These are phyloP conservation scores for Diospyros kaki DNA, from an alignment of 148 eudicot genomes.

Conservation along the genomic window DNA sequence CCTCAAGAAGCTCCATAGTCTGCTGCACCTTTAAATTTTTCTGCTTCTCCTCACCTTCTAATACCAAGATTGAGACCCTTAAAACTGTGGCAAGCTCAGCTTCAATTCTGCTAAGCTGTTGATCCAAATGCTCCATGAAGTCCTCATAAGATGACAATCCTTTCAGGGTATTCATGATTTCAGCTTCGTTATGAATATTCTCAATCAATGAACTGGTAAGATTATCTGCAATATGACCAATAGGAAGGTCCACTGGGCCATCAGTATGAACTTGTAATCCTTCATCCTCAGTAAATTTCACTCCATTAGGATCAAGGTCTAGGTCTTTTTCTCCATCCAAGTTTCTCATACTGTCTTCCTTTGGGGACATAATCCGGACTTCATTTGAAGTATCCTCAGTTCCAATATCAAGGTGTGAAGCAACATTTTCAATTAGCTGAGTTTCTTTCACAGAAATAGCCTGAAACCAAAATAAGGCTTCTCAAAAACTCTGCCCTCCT, in stretches of 20 bases:
- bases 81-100: slow-evolving; percentile 43
- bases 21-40: slow-evolving; percentile 41
- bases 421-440: slow-evolving; percentile 52
- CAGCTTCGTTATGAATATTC: slow-evolving; percentile 15
- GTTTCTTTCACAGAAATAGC: slow-evolving; percentile 84
- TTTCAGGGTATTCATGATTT: slow-evolving; percentile 17
- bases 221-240: slow-evolving; percentile 12
- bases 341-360: slow-evolving; percentile 26
- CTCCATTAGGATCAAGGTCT: slow-evolving; percentile 11
- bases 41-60: slow-evolving; percentile 36
- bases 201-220: slow-evolving; percentile 15
- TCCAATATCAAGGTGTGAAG: slow-evolving; percentile 47
- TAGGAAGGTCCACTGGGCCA: slow-evolving; percentile 10
- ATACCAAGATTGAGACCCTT: slow-evolving; percentile 30
- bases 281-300: slow-evolving; percentile 17
- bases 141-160: slow-evolving; percentile 50
- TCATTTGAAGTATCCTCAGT: slow-evolving; percentile 30
- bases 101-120: slow-evolving; percentile 56
- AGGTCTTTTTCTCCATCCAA: slow-evolving; percentile 19
- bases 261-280: slow-evolving; percentile 17
- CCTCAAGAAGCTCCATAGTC: slow-evolving; percentile 45
- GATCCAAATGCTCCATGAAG: slow-evolving; percentile 51
- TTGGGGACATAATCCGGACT: slow-evolving; percentile 65
- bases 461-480: slow-evolving; percentile 31
- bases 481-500: neutral